Evolutionary conservation across 306 rosid species (phyloP).

Genomic region (Canavalia gladiata): DNA sequence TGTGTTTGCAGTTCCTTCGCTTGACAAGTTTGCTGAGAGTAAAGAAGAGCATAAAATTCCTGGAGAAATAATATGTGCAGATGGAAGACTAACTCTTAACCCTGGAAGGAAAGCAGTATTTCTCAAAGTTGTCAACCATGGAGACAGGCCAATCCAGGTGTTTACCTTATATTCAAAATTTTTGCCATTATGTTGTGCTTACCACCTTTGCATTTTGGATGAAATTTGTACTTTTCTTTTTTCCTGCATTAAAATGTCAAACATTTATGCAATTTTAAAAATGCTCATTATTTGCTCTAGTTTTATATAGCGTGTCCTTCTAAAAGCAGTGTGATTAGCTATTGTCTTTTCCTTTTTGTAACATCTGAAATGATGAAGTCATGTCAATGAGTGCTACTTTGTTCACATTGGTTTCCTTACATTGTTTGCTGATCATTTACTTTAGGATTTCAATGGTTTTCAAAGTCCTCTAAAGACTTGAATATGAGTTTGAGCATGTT

Average conservation of each 20-base stretch:
- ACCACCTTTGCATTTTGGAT: constrained; percentile 16
- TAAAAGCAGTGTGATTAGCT: too few species aligned
- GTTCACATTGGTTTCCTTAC: too few species aligned
- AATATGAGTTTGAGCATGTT: neutral
- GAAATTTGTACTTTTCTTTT: neutral
- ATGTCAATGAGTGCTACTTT: neutral
- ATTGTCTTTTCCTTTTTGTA: neutral
- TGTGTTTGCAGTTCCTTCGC: constrained; percentile 73
- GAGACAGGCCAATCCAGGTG: constrained; percentile 89
- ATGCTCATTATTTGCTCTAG: neutral
- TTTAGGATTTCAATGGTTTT: neutral
- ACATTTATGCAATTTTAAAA: constrained; percentile 2
- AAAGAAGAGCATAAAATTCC: constrained; percentile 62
- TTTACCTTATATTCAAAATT: neutral
- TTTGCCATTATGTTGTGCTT: neutral
- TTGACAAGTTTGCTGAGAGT: constrained; percentile 61
- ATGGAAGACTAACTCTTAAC: constrained; percentile 59
- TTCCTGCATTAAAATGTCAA: constrained; percentile 18
- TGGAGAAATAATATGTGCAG: constrained; percentile 61
- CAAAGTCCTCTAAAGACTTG: neutral
- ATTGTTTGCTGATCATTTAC: too few species aligned
- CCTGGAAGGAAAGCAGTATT: constrained; percentile 66
- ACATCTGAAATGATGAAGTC: neutral
- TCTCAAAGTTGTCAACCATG: constrained; percentile 70
- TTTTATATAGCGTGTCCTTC: neutral